Conservation (phyloP, 2,329 filamentous ascomycete genomes). For the Aspergillus aculeatus region DNA sequence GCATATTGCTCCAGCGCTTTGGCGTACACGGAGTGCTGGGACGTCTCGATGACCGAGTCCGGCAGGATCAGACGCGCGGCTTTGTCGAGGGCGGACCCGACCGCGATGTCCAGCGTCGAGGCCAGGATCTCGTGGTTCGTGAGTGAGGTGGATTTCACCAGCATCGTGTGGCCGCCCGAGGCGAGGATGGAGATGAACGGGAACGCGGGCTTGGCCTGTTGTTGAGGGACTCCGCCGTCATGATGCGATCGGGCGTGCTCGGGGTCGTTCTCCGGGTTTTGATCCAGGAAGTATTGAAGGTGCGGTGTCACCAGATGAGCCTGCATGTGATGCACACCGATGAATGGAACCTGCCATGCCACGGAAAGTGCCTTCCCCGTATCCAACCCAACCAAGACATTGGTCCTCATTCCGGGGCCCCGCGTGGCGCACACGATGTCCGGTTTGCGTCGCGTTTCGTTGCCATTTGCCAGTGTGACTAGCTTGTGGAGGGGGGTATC, state of each 20-base stretch:
- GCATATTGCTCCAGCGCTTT: constrained; percentile 76
- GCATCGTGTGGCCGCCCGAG: constrained; percentile 87
- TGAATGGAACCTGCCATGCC: constrained; percentile 76
- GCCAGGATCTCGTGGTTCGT: constrained; percentile 72
- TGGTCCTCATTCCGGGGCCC: constrained; percentile 83
- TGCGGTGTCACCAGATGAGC: constrained; percentile 88
- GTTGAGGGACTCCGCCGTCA: not conserved
- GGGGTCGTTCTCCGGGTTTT: constrained; percentile 15
- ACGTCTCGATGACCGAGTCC: constrained; percentile 51
- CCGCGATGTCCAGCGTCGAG: constrained; percentile 73
- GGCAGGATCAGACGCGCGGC: constrained; percentile 75
- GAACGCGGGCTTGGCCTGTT: constrained; percentile 55
- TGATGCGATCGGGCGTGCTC: not conserved
- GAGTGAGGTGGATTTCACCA: constrained; percentile 70
- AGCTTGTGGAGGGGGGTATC: constrained; percentile 9
- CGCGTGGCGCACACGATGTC: constrained; percentile 88
- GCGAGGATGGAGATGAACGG: constrained; percentile 87
- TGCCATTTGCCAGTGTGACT: constrained; percentile 23
- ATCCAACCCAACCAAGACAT: constrained; percentile 74
- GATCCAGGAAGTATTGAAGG: constrained; percentile 64
- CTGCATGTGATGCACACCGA: constrained; percentile 96
- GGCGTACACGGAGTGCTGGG: constrained; percentile 73
- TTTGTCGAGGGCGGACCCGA: constrained; percentile 90
- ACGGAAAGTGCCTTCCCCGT: constrained; percentile 83
- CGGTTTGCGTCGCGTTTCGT: constrained; percentile 51